Conservation (phyloP, 2,329 filamentous ascomycete species). For the Verticillium longisporum region DNA sequence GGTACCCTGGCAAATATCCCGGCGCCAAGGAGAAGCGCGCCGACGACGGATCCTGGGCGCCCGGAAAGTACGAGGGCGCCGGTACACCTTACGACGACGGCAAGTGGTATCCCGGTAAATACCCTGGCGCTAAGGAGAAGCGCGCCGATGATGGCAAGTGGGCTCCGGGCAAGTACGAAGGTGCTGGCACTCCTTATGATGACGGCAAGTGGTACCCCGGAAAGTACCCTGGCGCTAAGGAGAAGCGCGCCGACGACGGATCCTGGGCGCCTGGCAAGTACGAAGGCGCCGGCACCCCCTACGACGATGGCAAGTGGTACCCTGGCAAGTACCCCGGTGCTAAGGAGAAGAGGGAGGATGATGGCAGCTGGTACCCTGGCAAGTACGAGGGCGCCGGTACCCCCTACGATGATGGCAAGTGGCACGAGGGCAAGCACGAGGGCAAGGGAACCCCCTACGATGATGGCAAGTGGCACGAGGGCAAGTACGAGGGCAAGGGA, state of each 20-base stretch:
- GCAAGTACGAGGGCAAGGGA: slow-evolving; percentile 8
- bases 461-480: slow-evolving; percentile 8
- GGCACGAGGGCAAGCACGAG: no score
- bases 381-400: slow-evolving; percentile 6
- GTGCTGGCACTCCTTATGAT: no score
- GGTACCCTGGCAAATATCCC: slow-evolving; percentile 4
- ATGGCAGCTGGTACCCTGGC: slow-evolving; percentile 1
- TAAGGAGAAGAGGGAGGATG: slow-evolving; percentile 4
- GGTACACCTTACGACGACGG: slow-evolving; percentile 7
- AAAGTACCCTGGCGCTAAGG: slow-evolving; percentile 2
- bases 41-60: neutral
- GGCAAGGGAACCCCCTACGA: no score
- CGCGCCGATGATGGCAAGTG: no score
- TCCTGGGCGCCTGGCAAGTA: slow-evolving; percentile 1
- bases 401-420: slow-evolving; percentile 4
- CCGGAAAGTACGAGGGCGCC: slow-evolving; percentile 4
- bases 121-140: no score
- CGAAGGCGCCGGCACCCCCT: slow-evolving; percentile 3
- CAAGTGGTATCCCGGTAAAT: slow-evolving; percentile 6
- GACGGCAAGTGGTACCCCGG: slow-evolving; percentile 9
- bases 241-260: neutral
- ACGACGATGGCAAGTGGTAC: slow-evolving; percentile 7
- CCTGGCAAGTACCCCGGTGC: slow-evolving; percentile 1
- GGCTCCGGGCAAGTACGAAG: no score
- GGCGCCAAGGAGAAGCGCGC: neutral